Evolutionary conservation across 441 rosid species (phyloP).

Genomic region (Populus hybrid): DNA sequence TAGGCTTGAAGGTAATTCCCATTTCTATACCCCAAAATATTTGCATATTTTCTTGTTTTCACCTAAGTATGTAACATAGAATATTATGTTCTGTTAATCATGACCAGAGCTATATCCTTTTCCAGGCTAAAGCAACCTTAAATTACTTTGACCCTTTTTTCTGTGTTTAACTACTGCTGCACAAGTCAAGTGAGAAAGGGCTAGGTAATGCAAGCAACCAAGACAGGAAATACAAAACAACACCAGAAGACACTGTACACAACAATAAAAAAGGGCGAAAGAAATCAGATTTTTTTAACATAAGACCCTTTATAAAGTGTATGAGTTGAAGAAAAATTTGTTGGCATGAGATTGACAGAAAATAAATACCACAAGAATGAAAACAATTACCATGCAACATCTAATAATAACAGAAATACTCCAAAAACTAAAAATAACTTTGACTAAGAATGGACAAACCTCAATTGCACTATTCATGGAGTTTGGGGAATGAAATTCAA

Average conservation of each 20-base stretch:
- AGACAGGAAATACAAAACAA: not conserved
- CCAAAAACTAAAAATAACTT: not conserved
- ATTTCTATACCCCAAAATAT: not conserved
- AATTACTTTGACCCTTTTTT: not conserved
- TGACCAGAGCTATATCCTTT: not conserved
- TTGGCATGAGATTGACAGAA: not conserved
- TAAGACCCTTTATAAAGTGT: not conserved
- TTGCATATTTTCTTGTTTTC: not conserved
- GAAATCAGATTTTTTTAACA: not conserved
- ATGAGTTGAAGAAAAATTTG: not conserved
- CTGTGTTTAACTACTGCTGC: not conserved
- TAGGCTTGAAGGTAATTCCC: not conserved
- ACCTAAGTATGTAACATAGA: not conserved
- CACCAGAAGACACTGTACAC: not conserved
- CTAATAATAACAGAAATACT: not conserved
- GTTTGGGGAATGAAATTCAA: constrained; percentile 50
- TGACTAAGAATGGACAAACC: constrained; percentile 32
- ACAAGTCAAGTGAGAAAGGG: not conserved
- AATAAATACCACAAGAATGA: not conserved
- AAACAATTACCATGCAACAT: not conserved
- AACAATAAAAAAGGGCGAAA: not conserved
- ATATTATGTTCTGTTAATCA: not conserved
- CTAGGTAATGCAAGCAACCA: not conserved
- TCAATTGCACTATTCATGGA: constrained; percentile 53
- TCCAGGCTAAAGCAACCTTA: not conserved